Evolutionary conservation across 352 stramenopile genomes (phyloP).

Genomic region (Phytophthora idaei): DNA sequence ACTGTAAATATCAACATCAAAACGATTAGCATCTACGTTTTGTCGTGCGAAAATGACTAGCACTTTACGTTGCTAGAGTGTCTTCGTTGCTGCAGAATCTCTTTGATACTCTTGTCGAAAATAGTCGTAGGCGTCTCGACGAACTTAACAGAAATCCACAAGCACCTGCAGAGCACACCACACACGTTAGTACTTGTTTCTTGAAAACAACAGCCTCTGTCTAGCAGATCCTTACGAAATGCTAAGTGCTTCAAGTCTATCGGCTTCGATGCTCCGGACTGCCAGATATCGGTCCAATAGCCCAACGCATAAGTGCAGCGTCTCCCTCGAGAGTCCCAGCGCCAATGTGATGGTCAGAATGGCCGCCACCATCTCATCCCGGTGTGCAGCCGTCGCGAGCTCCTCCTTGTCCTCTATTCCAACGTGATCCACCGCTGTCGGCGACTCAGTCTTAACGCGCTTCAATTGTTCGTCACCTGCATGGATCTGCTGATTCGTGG

Average conservation of each 20-base stretch:
- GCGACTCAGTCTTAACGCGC: constrained; percentile 32
- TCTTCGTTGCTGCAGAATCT: constrained; percentile 60
- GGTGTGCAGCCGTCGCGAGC: constrained; percentile 41
- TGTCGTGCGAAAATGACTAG: background rate
- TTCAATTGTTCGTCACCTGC: constrained; percentile 17
- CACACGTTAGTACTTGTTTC: constrained; percentile 1
- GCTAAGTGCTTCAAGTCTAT: constrained; percentile 57
- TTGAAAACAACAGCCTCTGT: background rate
- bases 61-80: constrained; percentile 65
- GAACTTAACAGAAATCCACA: constrained; percentile 81
- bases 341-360: constrained; percentile 71
- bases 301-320: constrained; percentile 61
- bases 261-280: constrained; percentile 21
- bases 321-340: constrained; percentile 61
- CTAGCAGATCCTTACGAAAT: constrained; percentile 51
- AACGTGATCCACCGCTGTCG: constrained; percentile 24
- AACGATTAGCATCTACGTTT: constrained; percentile 6
- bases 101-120: constrained; percentile 60
- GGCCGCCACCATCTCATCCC: constrained; percentile 69
- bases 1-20: constrained; percentile 34
- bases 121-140: constrained; percentile 68
- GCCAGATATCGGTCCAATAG: constrained; percentile 61
- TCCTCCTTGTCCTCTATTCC: constrained; percentile 18
- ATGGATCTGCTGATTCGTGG: constrained; percentile 21
- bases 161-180: constrained; percentile 38